These are phyloP conservation scores for Apocynum venetum DNA, from an alignment of 257 asterid species.

Conservation along the genomic window DNA sequence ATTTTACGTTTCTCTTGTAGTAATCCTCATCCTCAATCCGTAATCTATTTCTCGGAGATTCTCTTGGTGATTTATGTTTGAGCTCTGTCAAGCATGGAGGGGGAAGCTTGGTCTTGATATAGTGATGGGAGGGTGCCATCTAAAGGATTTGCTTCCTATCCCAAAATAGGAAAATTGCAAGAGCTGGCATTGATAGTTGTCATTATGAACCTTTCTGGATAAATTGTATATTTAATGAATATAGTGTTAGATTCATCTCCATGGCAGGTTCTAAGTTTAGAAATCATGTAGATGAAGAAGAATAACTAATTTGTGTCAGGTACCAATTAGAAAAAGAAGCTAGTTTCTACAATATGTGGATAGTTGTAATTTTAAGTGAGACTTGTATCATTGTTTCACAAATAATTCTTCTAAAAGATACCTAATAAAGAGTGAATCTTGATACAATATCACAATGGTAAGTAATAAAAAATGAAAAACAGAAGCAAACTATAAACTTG, in stretches of 20 bases:
- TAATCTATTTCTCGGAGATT: not conserved
- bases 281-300: not conserved
- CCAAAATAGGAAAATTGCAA: not conserved
- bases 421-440: not conserved
- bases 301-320: not conserved
- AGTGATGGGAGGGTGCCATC: not conserved
- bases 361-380: not conserved
- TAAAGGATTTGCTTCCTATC: not conserved
- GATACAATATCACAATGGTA: not conserved
- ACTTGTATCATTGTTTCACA: not conserved
- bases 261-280: not conserved
- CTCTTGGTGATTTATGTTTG: not conserved
- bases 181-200: not conserved
- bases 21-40: not conserved
- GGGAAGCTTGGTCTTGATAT: not conserved
- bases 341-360: not conserved
- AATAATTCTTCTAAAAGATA: not conserved
- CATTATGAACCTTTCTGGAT: not conserved
- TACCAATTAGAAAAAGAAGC: not conserved
- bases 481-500: too few species aligned
- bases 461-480: not conserved
- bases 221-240: not conserved
- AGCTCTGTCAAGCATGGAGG: not conserved
- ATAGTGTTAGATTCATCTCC: not conserved
- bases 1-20: not conserved